Base-by-base conservation (phyloP, 176 grass and related monocot species). In the Triticum timopheevii region DNA sequence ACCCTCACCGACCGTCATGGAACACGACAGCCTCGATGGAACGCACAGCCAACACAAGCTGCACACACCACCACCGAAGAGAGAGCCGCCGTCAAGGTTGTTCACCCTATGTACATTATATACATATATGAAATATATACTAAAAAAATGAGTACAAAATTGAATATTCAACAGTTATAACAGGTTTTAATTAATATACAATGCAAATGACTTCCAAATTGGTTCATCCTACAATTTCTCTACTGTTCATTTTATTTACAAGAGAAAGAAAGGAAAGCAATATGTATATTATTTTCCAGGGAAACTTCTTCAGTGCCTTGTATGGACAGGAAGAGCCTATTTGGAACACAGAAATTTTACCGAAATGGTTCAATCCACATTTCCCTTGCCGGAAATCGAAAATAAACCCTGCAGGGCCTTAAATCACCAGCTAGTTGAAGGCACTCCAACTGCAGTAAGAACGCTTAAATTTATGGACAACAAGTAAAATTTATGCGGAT, bases 251-350 rank as follows among this genome's bases (percentile, higher is more conserved):
- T 44, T 80, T 87, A 80, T 84, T 87, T 80, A 84, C 50, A 74
- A 61, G 13, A n/a, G 30, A 36, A 33, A 22, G 7, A 73, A 83
- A 42, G 23, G 13, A 42, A 82, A 71, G 4, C 59, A 65, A 72
- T 72, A 73, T 78, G 24, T 88, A 54, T 56, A 66, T 86, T 82
- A 88, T 88, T 87, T 69, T 56, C 28, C 28, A 35, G 4, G 5
- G 34, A 38, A 7, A 1, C 23, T 71, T 77, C 56, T 81, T 82
- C 30, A 24, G 4, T 33, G 68, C 0, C 2, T 44, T 45, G 11
- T 45, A 34, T 38, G 30, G 20, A 86, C 45, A 80, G 69, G 4
- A 52, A 22, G 67, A 77, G 74, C 47, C 44, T 0, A 1, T 12
- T 12, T 4, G 13, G 24, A 76, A 50, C 42, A 4, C 1, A 28